These are phyloP conservation scores for Talaromyces sp. DNA, from an alignment of 2,329 filamentous ascomycete genomes.

Conservation along the genomic window DNA sequence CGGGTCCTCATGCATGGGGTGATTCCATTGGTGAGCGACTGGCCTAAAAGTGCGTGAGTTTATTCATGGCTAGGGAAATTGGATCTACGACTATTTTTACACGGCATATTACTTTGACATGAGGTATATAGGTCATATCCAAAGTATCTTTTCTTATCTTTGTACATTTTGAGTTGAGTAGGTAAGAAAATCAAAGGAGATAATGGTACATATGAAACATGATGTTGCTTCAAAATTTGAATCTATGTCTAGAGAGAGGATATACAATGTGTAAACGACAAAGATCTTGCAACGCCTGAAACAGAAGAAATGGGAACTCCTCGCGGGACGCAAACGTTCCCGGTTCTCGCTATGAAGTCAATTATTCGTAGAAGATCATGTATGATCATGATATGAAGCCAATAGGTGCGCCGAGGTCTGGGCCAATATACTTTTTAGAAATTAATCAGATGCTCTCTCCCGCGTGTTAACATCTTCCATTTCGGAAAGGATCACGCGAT, in stretches of 20 bases:
- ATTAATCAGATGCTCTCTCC: constrained; percentile 18
- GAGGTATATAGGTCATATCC: too few species aligned
- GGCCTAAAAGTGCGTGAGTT: not conserved
- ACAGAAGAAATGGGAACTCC: not conserved
- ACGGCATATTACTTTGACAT: too few species aligned
- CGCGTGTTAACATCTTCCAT: constrained; percentile 61
- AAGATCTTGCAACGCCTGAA: too few species aligned
- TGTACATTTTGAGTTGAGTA: not conserved
- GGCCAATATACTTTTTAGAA: not conserved
- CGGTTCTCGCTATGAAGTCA: constrained; percentile 3
- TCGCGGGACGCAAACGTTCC: not conserved
- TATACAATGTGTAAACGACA: constrained; percentile 3
- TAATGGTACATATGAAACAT: not conserved
- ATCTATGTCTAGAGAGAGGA: constrained; percentile 17
- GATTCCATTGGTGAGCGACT: constrained; percentile 8
- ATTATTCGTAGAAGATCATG: constrained; percentile 15
- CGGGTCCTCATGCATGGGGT: constrained; percentile 24
- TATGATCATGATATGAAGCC: constrained; percentile 1
- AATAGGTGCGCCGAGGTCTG: not conserved
- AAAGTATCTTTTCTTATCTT: not conserved
- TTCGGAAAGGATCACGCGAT: constrained; percentile 64
- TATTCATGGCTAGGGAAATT: too few species aligned
- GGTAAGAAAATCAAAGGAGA: not conserved
- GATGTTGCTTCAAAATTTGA: not conserved
- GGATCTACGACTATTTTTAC: too few species aligned